Evolutionary conservation across 2,329 filamentous ascomycete species (phyloP).

Genomic region (Phialophora tarda): DNA sequence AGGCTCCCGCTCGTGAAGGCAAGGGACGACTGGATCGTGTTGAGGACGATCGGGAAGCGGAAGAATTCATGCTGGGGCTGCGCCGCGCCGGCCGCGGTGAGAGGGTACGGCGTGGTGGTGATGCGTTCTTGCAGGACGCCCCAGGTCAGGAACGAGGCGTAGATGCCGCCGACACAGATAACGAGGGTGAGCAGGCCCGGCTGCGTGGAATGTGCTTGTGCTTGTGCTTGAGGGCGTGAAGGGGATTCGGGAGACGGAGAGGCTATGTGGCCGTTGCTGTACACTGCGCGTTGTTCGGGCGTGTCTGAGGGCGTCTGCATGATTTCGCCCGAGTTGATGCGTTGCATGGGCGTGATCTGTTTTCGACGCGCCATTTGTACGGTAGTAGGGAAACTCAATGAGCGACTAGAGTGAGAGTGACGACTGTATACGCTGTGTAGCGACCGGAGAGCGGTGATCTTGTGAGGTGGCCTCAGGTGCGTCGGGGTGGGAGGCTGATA

Average conservation of each 20-base stretch:
- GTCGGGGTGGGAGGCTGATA: not conserved
- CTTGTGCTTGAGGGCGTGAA: not conserved
- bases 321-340: conserved; percentile 70
- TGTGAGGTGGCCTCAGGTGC: conserved; percentile 2
- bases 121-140: conserved; percentile 96
- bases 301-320: conserved; percentile 51
- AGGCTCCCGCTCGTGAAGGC: conserved; percentile 80
- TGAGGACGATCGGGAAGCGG: conserved; percentile 92
- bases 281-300: conserved; percentile 40
- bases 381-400: conserved; percentile 2
- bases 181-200: conserved; percentile 73
- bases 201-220: conserved; percentile 41
- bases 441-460: not conserved
- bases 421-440: not conserved
- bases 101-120: conserved; percentile 80
- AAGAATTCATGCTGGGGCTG: conserved; percentile 69
- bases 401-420: conserved; percentile 21
- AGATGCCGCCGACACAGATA: conserved; percentile 92
- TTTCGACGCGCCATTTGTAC: conserved; percentile 71
- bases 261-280: conserved; percentile 44
- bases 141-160: conserved; percentile 96
- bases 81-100: conserved; percentile 50
- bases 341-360: conserved; percentile 68
- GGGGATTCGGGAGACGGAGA: conserved; percentile 8
- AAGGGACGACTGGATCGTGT: conserved; percentile 91